These are phyloP conservation scores for Botryosphaeria dothidea DNA, from an alignment of 2,329 filamentous ascomycete genomes.

Conservation along the genomic window DNA sequence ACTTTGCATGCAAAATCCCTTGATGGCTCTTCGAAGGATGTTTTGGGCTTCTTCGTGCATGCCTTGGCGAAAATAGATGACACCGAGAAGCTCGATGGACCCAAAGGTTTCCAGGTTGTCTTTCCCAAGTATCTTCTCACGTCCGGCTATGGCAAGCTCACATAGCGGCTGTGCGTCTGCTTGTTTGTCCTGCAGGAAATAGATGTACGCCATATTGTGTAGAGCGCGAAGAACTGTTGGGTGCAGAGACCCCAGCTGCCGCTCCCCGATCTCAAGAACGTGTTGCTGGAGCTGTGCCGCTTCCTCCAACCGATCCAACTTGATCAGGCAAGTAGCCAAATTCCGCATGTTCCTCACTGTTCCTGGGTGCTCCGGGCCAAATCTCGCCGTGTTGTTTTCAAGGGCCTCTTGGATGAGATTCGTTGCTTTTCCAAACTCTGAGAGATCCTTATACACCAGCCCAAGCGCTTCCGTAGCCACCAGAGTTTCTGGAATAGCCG, in stretches of 20 bases:
- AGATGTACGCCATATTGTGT: not conserved
- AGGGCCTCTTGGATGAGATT: not conserved
- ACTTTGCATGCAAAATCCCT: not conserved
- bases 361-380: not conserved
- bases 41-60: not conserved
- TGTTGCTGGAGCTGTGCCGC: not conserved
- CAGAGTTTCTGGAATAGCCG: not conserved
- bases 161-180: not conserved
- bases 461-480: not conserved
- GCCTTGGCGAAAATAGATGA: not conserved
- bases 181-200: not conserved
- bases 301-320: not conserved
- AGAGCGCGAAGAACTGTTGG: not conserved
- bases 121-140: conserved; percentile 39
- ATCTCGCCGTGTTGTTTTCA: not conserved
- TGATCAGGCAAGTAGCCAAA: not conserved
- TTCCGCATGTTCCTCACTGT: not conserved
- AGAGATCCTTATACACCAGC: not conserved
- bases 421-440: not conserved
- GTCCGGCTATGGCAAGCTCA: conserved; percentile 21
- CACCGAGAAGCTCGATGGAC: not conserved
- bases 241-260: not conserved
- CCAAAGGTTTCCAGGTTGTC: not conserved
- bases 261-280: not conserved
- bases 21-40: not conserved